Base-by-base conservation (phyloP, 352 stramenopile genomes). In the Globisporangium viniferum region DNA sequence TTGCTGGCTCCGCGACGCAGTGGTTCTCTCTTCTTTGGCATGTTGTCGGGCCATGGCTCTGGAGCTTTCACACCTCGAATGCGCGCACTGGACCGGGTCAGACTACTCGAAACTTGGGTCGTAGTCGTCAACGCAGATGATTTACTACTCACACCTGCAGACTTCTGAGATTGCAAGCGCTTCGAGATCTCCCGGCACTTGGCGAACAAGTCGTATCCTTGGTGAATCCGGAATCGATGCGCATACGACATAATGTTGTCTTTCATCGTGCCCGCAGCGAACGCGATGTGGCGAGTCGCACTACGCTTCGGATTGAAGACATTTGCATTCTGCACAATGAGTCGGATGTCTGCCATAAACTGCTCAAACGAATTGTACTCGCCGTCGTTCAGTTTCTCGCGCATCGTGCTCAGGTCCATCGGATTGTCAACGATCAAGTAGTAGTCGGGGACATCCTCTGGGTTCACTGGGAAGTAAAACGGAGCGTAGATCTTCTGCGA, bases 321-420 rank as follows among this genome's bases (percentile, higher is more conserved):
- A 51, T 94, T 93, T 33, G 92, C 91, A 57, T 98, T 97, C 10
- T 78, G 74, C 31, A 95, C 84, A 33, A 98, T 97, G 58, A 92
- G 80, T 59, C 93, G 80, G 33, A 98, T 89, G 66, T 98, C 90
- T 51, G 86, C 76, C 66, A 95, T 80, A 58, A 97, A 98, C 46
- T 88, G 78, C 59, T 97, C 89, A 35, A 94, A 94, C 35, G 84
- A 95, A 8, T 79, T 91, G 73, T 98, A 98, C 63, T 96, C 88
- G 33, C 90, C 77, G 24, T 96, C 88, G 62, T 97, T 94, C 8
- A 98, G 70, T 69, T 95, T 96, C 55, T 92, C 86, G 5, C 86
- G 88, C 81, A 98, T 98, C 20, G 78, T 90, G 49, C 79, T 90
- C 51, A 98, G 66, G 69, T 95, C 89, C 88, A 97, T 97, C 15